Evolutionary conservation across 306 rosid genomes (phyloP).

Genomic region (Styphnolobium japonicum): DNA sequence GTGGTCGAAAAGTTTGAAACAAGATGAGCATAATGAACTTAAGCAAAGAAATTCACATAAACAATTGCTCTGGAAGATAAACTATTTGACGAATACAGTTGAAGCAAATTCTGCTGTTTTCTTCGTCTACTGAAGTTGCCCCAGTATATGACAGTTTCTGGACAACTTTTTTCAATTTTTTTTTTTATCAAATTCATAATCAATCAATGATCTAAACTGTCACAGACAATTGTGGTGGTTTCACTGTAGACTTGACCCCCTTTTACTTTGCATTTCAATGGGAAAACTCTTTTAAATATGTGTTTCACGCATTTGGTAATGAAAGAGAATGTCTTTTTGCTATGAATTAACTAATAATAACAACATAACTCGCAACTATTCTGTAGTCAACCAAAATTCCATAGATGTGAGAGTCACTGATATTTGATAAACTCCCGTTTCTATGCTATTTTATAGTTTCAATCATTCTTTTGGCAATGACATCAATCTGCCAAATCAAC

Average conservation of each 20-base stretch:
- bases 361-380: background rate
- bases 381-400: background rate
- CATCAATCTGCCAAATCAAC: background rate
- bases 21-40: background rate
- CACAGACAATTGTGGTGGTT: background rate
- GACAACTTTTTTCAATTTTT: background rate
- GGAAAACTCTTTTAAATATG: too few species aligned
- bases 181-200: background rate
- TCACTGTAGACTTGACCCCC: background rate
- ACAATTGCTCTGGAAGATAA: too few species aligned
- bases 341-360: background rate
- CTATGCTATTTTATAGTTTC: background rate
- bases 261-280: too few species aligned
- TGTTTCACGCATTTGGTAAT: background rate
- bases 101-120: background rate
- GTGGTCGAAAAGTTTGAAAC: conserved; percentile 21
- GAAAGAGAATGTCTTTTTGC: background rate
- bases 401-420: background rate
- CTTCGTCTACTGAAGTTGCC: background rate
- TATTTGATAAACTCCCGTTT: background rate
- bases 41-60: background rate
- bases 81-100: background rate
- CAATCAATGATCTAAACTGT: background rate
- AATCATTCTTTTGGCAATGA: background rate
- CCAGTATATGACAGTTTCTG: background rate